Evolutionary conservation across 306 rosid genomes (phyloP).

Genomic region (Astragalus membranaceus): DNA sequence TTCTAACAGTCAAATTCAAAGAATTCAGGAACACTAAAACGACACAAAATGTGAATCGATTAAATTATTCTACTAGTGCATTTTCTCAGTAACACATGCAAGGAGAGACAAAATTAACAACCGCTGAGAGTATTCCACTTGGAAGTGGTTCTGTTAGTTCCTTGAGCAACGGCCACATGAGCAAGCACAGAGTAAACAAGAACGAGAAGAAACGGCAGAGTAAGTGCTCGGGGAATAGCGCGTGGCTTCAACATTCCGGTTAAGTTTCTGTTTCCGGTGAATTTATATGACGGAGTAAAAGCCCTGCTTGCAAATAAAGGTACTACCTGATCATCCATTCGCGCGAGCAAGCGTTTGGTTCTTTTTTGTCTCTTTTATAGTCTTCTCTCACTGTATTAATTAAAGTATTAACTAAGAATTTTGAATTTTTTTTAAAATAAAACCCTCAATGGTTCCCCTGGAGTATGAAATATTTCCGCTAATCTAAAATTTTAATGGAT

Average conservation of each 20-base stretch:
- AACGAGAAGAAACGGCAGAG: slow-evolving; percentile 17
- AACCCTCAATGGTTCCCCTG: no score
- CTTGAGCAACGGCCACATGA: slow-evolving; percentile 38
- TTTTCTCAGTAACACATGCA: neutral
- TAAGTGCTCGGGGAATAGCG: slow-evolving; percentile 17
- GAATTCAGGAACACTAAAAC: neutral
- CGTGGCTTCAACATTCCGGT: slow-evolving; percentile 46
- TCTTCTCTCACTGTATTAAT: no score
- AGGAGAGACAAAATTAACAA: neutral
- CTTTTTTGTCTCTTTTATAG: no score
- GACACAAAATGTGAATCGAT: neutral
- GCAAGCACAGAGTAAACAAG: slow-evolving; percentile 24
- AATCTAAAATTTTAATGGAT: no score
- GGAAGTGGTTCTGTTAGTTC: slow-evolving; percentile 25
- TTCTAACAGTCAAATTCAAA: neutral
- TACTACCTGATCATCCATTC: no score
- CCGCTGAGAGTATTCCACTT: slow-evolving; percentile 61
- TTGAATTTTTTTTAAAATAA: no score
- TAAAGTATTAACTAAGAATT: no score
- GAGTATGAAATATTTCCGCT: no score
- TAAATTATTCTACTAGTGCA: neutral
- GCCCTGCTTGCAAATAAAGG: neutral
- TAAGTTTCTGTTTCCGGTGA: neutral
- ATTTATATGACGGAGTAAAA: neutral
- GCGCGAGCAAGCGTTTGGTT: no score